Percentiles rank a stretch among this genome's conserved stretches.
These are phyloP conservation scores for Colletotrichum gloeosporioides DNA, from an alignment of 2,329 filamentous ascomycete genomes.

Conservation along the genomic window DNA sequence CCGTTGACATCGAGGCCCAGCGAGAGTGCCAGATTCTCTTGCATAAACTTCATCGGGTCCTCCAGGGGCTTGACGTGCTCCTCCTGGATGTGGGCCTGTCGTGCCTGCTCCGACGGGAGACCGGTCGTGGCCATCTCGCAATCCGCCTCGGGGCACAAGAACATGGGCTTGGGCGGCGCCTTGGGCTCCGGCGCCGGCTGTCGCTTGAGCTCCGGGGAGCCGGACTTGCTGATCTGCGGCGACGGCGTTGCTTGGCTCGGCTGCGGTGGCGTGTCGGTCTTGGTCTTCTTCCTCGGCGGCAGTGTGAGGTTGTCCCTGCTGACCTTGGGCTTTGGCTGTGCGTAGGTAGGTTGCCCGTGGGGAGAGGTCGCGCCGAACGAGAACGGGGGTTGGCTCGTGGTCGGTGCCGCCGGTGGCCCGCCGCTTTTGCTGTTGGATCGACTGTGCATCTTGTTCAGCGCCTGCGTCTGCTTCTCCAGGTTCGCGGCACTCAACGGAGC, in stretches of 20 bases:
- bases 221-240: constrained; percentile 52
- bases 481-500: constrained; percentile 51
- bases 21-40: constrained; percentile 52
- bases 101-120: constrained; percentile 60
- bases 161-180: constrained; percentile 43
- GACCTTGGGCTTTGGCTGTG: constrained; percentile 51
- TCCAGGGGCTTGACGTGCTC: constrained; percentile 63
- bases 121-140: constrained; percentile 57
- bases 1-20: constrained; percentile 61
- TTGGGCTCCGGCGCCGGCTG: constrained; percentile 31
- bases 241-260: constrained; percentile 49
- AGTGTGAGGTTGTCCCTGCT: constrained; percentile 60
- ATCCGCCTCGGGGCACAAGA: constrained; percentile 57
- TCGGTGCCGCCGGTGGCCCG: constrained; percentile 62
- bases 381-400: constrained; percentile 62
- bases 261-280: constrained; percentile 46
- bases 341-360: constrained; percentile 63
- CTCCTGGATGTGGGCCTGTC: constrained; percentile 59
- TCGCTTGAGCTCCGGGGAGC: constrained; percentile 51
- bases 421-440: constrained; percentile 50
- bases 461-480: constrained; percentile 57
- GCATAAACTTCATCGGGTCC: constrained; percentile 58
- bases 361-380: constrained; percentile 61
- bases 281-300: constrained; percentile 62
- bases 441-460: constrained; percentile 51